These are phyloP conservation scores for Solanum microdontum DNA, from an alignment of 257 asterid genomes.

Conservation along the genomic window DNA sequence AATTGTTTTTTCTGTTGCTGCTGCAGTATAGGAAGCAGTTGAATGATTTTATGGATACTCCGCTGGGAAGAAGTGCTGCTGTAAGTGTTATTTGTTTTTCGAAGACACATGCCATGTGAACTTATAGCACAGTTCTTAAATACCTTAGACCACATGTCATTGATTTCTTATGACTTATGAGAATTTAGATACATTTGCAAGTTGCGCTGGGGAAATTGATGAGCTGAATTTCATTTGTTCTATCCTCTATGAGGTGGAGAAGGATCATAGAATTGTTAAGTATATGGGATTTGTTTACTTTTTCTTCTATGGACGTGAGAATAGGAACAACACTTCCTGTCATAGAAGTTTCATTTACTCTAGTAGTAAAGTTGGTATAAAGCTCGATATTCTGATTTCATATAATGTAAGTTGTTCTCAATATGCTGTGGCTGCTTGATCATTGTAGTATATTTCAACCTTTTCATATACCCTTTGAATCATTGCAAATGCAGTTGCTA, in stretches of 20 bases:
- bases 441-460: not conserved
- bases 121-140: not conserved
- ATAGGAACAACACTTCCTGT: not conserved
- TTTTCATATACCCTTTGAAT: not conserved
- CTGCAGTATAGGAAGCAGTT: constrained; percentile 88
- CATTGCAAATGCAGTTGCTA: not conserved
- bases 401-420: not conserved
- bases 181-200: not conserved
- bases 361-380: not conserved
- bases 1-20: not conserved
- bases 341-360: not conserved
- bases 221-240: not conserved
- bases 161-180: not conserved
- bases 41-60: constrained; percentile 61
- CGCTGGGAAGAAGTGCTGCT: constrained; percentile 66
- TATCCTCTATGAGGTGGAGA: not conserved
- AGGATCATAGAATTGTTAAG: not conserved
- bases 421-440: not conserved
- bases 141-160: not conserved
- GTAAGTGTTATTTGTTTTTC: constrained; percentile 36
- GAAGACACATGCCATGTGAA: not conserved
- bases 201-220: not conserved
- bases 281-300: not conserved
- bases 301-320: not conserved
- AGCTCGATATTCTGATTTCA: not conserved